Conservation (phyloP, 1,139 yeast species). For the Pichia sp. region DNA sequence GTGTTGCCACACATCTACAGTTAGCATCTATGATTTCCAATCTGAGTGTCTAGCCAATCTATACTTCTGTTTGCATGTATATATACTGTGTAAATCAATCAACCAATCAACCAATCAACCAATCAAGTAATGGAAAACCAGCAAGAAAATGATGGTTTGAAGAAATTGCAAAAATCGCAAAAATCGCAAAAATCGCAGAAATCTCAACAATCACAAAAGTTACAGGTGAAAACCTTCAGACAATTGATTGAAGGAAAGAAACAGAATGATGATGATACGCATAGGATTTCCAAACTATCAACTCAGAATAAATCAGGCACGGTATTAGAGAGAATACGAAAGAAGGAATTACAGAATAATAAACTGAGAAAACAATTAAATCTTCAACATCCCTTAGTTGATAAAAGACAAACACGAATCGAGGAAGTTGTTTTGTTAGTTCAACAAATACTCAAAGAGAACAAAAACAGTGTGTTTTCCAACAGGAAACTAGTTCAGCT, state of each 20-base stretch:
- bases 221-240: background rate
- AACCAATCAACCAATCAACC: no score
- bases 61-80: no score
- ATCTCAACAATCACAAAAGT: background rate
- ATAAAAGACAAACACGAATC: background rate
- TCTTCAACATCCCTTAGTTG: no score
- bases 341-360: background rate
- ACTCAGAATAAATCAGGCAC: background rate
- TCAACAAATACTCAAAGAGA: background rate
- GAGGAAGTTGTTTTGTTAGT: background rate
- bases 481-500: background rate
- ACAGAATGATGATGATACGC: background rate
- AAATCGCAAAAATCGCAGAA: no score
- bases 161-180: no score
- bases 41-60: background rate
- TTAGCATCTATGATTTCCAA: conserved; percentile 26
- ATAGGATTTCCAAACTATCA: background rate
- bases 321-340: background rate
- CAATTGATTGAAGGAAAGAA: background rate
- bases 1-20: conserved; percentile 83
- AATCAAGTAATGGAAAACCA: no score
- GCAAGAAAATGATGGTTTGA: no score
- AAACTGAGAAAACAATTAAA: background rate
- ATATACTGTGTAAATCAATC: background rate
- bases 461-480: background rate